Evolutionary conservation across 1,139 yeast species (phyloP), one percentile per base, ranked within the genome.

Genomic region (Blastobotrys apis): DNA sequence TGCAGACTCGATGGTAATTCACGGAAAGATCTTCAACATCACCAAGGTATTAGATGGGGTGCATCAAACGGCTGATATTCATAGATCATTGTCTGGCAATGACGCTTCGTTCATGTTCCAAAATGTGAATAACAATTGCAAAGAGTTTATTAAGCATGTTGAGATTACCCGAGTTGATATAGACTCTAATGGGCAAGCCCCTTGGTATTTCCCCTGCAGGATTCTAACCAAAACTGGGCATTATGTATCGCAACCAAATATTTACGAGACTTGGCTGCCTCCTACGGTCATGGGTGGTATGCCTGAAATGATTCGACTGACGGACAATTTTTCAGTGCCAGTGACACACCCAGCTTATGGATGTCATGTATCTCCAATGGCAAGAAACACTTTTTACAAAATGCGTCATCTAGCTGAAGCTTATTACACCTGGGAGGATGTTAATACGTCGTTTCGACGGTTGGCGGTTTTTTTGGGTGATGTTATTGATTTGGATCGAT

Each of bases 121-220:
- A 65, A 92, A 92, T 62, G 97, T 92, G 41, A 92, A 92, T 62
- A 94, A 94, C 27, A 81, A 86, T 58, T 87, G 96, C 64, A 79
- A 77, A 59, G 78, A 77, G 20, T 69, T 85, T 49, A 81, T 86
- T 38, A 68, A 60, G 13, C 88, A 94, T 4, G 21, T 33, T 4
- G 15, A 21, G 2, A 21, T 81, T 0, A 82, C 83, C 45, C 90
- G 90, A 5, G 46, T 55, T 9, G 51, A 48, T 9, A 47, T 40
- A 8, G 51, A 70, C 48, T 68, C 67, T 21, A 74, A 72, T 33
- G 72, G 74, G 17, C 77, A 78, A 26, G 64, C 84, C 46, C 94
- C 94, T 2, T 84, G 94, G 92, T 87, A 86, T 63, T 84, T 83
- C 81, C 95, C 95, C 8, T 86, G 95, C 64, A 77, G 77, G 15